Evolutionary conservation across 345 rosid species (phyloP).

Genomic region (Zanthoxylum bungeanum): DNA sequence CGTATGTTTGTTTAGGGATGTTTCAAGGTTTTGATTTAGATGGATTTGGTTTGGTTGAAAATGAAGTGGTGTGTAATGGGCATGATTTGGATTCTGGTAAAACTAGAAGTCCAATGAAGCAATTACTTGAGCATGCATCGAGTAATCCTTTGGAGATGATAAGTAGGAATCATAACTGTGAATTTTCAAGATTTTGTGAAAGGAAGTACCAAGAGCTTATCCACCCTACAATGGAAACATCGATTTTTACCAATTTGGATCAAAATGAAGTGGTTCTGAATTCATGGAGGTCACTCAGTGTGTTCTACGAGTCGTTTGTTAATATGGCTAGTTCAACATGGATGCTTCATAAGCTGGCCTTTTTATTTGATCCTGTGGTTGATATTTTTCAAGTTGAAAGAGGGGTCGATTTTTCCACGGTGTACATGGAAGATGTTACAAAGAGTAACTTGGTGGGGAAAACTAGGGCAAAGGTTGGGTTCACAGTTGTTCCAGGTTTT

Average conservation of each 20-base stretch:
- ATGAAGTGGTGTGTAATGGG: conserved; percentile 34
- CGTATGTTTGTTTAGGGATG: conserved; percentile 78
- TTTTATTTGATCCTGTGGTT: conserved; percentile 77
- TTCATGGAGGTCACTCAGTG: conserved; percentile 77
- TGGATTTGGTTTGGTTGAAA: conserved; percentile 42
- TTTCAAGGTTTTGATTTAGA: conserved; percentile 64
- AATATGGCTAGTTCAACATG: conserved; percentile 83
- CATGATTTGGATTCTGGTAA: conserved; percentile 25
- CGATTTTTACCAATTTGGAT: conserved; percentile 74
- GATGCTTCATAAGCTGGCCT: conserved; percentile 76
- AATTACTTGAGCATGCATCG: conserved; percentile 71
- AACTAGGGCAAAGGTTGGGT: conserved; percentile 63
- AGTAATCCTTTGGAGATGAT: conserved; percentile 78
- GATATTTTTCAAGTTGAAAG: conserved; percentile 87
- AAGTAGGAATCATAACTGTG: conserved; percentile 58
- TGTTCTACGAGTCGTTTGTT: conserved; percentile 76
- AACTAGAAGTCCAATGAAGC: conserved; percentile 40
- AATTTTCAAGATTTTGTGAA: conserved; percentile 78
- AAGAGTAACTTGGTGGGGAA: conserved; percentile 29
- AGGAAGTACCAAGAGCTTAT: conserved; percentile 86
- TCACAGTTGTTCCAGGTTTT: conserved; percentile 92
- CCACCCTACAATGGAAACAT: conserved; percentile 84
- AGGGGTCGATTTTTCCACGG: conserved; percentile 70
- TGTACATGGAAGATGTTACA: conserved; percentile 82
- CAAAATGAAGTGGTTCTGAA: conserved; percentile 61